These are phyloP conservation scores for Pseudozyma sp. DNA, from an alignment of 1,284 basidiomycete species.

Conservation along the genomic window DNA sequence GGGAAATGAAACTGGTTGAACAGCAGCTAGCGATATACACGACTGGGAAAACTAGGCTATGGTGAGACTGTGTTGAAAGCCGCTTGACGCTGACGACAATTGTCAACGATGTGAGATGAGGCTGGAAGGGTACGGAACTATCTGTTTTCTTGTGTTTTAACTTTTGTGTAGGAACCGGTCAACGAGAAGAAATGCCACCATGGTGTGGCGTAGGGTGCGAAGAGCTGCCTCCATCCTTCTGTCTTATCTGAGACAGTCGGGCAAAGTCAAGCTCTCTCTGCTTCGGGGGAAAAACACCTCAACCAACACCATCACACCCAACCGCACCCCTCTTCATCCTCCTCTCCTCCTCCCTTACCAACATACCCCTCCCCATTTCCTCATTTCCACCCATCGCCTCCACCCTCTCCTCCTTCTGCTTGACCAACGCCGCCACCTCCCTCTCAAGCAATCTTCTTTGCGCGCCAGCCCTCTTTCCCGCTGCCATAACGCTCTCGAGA, in stretches of 20 bases:
- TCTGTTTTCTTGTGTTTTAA: neutral
- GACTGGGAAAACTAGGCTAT: neutral
- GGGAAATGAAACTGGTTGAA: constrained; percentile 17
- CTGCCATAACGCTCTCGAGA: constrained; percentile 41
- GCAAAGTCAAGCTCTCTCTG: no score
- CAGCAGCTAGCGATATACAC: neutral
- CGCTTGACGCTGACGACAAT: neutral
- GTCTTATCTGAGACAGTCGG: no score
- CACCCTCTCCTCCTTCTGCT: constrained; percentile 51
- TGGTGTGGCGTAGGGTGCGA: neutral
- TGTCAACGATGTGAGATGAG: neutral
- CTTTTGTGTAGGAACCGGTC: neutral
- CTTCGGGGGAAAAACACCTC: constrained; percentile 1
- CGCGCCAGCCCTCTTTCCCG: constrained; percentile 46
- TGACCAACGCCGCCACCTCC: constrained; percentile 50
- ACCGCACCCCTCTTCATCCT: constrained; percentile 51
- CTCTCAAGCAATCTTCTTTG: constrained; percentile 54
- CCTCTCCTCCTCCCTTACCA: constrained; percentile 29
- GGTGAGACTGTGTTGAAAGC: neutral
- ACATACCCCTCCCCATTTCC: constrained; percentile 53
- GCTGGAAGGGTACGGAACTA: neutral
- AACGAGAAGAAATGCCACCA: neutral
- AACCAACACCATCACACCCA: constrained; percentile 62
- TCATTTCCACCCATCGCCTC: constrained; percentile 33
- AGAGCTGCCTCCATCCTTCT: neutral